Evolutionary conservation across 805 yeast genomes (phyloP).

Genomic region (Tetrapisispora iriomotensis): DNA sequence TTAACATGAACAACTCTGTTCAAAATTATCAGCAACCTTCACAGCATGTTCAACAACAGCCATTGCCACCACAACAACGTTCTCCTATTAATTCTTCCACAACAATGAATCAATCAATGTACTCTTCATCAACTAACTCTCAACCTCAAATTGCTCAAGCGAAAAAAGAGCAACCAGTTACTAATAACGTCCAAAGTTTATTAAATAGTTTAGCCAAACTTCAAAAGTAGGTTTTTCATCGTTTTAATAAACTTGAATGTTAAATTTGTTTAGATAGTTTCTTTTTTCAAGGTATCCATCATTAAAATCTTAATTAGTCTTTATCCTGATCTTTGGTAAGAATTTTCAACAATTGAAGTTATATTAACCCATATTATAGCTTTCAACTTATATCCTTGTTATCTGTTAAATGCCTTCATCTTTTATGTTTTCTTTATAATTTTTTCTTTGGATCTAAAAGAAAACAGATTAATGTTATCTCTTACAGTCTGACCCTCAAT

Average conservation of each 20-base stretch:
- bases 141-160: constrained; percentile 12
- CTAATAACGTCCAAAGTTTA: constrained; percentile 30
- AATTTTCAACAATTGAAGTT: neutral
- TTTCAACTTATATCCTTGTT: neutral
- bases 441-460: no score
- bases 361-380: neutral
- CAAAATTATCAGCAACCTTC: constrained; percentile 2
- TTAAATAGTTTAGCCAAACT: constrained; percentile 32
- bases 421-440: neutral
- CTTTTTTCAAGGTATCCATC: neutral
- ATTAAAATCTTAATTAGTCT: neutral
- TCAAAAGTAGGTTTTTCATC: constrained; percentile 17
- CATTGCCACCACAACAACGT: constrained; percentile 7
- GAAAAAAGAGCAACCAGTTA: constrained; percentile 18
- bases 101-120: constrained; percentile 10
- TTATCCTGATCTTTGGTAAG: neutral
- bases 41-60: constrained; percentile 3
- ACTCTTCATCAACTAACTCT: constrained; percentile 8
- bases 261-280: neutral
- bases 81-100: constrained; percentile 5
- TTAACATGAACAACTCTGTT: neutral
- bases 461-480: no score
- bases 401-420: neutral
- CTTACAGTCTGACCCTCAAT: no score
- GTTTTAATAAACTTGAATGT: neutral